A percentile compares a stretch with the other conserved stretches of the same genome.
phyloP scores from a whole-genome alignment of 139 green algal species.

The Ulvella scutata region DNA sequence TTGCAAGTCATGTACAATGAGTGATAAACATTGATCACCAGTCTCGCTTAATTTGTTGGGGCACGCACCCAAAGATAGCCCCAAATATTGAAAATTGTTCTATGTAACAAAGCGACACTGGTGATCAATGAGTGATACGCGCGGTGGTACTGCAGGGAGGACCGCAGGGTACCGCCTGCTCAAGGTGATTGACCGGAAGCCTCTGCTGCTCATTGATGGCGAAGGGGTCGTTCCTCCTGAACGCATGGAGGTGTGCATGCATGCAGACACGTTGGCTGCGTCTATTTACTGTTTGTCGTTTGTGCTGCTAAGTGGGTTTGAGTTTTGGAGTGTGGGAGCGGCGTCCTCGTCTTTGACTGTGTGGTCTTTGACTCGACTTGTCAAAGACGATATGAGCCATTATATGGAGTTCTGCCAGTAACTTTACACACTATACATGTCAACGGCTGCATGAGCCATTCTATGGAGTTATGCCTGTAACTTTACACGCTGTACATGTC shows the following conservation, averaged over 20 bases:
- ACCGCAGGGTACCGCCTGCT: conserved; percentile 41
- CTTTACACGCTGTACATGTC: too few species aligned
- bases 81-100: too few species aligned
- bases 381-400: not conserved
- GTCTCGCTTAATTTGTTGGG: too few species aligned
- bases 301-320: not conserved
- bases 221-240: not conserved
- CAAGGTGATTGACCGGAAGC: conserved; percentile 39
- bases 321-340: not conserved
- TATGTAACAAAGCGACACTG: too few species aligned
- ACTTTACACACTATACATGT: not conserved
- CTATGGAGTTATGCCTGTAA: too few species aligned
- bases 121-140: too few species aligned
- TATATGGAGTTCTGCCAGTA: not conserved
- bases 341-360: not conserved
- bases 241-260: not conserved
- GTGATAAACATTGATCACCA: too few species aligned
- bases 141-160: conserved; percentile 22
- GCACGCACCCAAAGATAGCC: too few species aligned
- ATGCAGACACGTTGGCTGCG: not conserved
- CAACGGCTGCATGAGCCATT: too few species aligned
- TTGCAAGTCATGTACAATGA: too few species aligned
- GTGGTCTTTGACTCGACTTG: not conserved
- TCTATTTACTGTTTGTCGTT: not conserved
- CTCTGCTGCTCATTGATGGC: conserved; percentile 23